Evolutionary conservation across 257 asterid species (phyloP), one percentile per base, ranked within the genome.

Genomic region (Ehretia macrophylla): DNA sequence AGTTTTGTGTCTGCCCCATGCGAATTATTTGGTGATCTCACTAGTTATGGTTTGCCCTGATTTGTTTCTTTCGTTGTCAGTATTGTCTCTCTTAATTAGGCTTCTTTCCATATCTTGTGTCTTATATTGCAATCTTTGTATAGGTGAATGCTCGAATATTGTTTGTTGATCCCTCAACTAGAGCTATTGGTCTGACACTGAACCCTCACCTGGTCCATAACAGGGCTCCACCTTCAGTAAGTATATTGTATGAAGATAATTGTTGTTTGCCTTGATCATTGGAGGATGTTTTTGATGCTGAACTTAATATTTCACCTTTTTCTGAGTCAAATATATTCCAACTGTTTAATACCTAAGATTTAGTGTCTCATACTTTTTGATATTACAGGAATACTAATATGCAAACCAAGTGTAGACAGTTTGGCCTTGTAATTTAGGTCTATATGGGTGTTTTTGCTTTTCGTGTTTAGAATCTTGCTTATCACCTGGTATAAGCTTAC

Each of bases 181-280:
- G 99, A 78, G 96, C 99, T 78, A 84, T 89, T 72, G 99, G 99
- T 40, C 82, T 92, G 72, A 86, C 99, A n/a, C 55, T 92, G 83
- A 92, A 82, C 68, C 85, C 96, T 62, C 78, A 79, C 61, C 83
- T 92, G 56, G 87, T 92, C 71, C 70, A 68, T 51, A 86, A 88
- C 76, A 84, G 68, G 71, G 87, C 97, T 62, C 87, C 99, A 51
- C 68, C 95, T 64, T 62, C 81, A 20, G 99, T 92, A 86, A 88
- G 99, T 79, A 32, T 67, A 39, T 54, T 72, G 51, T 44, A 32
- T 20, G 16, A 39, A 40, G 46, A 58, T 14, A 58, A 37, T 19
- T 42, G 12, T 55, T 17, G 16, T 51, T 14, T 14, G 9, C 6
- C 1, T 19, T 37, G 14, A 21, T 27, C 35, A 6, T 27, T 27